These are phyloP conservation scores for Xanthoconium separans DNA, from an alignment of 1,284 basidiomycete species.

Conservation along the genomic window DNA sequence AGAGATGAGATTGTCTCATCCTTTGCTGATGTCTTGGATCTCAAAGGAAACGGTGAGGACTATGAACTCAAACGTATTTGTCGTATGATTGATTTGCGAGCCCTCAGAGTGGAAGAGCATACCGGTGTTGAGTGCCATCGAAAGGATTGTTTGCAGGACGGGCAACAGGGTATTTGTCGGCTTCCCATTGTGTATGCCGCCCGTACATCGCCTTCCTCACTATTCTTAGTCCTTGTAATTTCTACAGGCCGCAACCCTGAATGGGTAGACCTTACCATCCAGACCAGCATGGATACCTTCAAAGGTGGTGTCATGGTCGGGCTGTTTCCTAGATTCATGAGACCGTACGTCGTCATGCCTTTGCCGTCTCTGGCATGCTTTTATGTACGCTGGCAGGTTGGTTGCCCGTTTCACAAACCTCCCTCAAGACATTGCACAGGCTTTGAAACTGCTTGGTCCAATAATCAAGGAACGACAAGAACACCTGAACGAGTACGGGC, in stretches of 20 bases:
- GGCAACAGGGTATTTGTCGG: conserved; percentile 40
- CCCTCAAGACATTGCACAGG: neutral
- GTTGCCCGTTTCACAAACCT: neutral
- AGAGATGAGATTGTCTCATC: too few relatives aligned
- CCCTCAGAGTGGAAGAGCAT: too few relatives aligned
- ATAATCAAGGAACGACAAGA: conserved; percentile 38
- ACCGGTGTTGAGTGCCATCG: conserved; percentile 1
- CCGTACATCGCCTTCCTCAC: neutral
- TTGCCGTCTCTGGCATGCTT: too few relatives aligned
- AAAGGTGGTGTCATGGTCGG: too few relatives aligned
- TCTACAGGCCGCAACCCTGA: conserved; percentile 16
- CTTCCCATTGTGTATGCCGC: conserved; percentile 34
- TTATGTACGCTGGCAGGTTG: conserved; percentile 1
- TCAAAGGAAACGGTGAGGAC: too few relatives aligned
- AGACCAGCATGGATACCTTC: too few relatives aligned
- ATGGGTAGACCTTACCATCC: conserved; percentile 27
- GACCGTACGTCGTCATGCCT: too few relatives aligned
- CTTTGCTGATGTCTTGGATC: too few relatives aligned
- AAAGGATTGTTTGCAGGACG: conserved; percentile 30
- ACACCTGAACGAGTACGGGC: conserved; percentile 33
- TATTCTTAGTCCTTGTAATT: neutral
- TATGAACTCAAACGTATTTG: too few relatives aligned
- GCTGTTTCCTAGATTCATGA: too few relatives aligned
- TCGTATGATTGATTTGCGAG: too few relatives aligned
- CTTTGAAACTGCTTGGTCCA: conserved; percentile 31